A percentile compares a stretch with the other conserved stretches of the same genome.
phyloP scores from a whole-genome alignment of 2,329 filamentous ascomycete species.

The Trichoderma sp. region DNA sequence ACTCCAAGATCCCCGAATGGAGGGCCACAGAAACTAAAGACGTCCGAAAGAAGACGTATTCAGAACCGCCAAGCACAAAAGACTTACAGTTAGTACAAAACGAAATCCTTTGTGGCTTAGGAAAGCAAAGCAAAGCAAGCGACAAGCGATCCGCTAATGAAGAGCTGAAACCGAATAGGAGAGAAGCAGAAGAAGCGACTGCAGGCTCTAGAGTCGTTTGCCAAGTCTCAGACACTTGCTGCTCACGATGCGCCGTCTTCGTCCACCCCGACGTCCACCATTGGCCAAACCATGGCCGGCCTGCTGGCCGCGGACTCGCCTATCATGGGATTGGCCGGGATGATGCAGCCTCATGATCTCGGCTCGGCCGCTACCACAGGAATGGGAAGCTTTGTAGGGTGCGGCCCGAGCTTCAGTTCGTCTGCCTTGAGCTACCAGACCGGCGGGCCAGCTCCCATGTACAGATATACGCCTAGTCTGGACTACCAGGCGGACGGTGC shows the following conservation, averaged over 20 bases:
- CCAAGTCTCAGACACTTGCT: neutral
- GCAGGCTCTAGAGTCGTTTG: slow-evolving; percentile 27
- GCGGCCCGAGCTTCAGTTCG: neutral
- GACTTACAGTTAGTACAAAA: slow-evolving; percentile 40
- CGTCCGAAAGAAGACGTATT: slow-evolving; percentile 27
- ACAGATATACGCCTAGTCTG: neutral
- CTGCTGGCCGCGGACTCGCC: neutral
- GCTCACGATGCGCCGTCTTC: neutral
- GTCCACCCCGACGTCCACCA: neutral
- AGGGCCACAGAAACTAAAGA: neutral
- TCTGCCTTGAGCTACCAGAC: neutral
- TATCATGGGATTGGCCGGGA: neutral
- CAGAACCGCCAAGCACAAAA: slow-evolving; percentile 49
- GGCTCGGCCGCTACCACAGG: neutral
- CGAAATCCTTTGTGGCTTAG: neutral
- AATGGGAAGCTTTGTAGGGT: neutral
- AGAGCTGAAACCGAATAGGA: slow-evolving; percentile 21
- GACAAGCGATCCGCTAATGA: neutral
- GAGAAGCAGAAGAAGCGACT: slow-evolving; percentile 31
- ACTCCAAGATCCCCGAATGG: neutral
- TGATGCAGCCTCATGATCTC: neutral
- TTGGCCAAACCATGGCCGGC: neutral
- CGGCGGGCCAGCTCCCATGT: neutral
- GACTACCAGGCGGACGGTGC: neutral
- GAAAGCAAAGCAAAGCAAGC: neutral